A percentile compares a stretch with the other conserved stretches of the same genome.
These are phyloP conservation scores for Millerozyma acaciae DNA, from an alignment of 805 yeast genomes.

Conservation along the genomic window DNA sequence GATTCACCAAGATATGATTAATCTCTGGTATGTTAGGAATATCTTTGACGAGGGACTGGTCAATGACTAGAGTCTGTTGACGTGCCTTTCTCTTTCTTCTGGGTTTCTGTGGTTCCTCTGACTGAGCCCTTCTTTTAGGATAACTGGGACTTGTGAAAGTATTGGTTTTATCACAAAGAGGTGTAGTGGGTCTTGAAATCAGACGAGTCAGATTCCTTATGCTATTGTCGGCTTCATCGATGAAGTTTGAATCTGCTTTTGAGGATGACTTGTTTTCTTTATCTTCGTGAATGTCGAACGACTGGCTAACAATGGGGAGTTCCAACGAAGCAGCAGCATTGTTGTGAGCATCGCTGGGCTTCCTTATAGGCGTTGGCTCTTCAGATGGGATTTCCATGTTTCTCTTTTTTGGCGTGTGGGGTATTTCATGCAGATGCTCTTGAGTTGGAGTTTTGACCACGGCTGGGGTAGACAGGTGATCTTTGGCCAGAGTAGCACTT, in stretches of 20 bases:
- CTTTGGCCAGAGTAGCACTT: background rate
- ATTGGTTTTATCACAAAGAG: slow-evolving; percentile 26
- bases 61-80: slow-evolving; percentile 19
- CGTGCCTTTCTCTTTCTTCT: slow-evolving; percentile 15
- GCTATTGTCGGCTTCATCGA: too few relatives aligned
- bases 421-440: slow-evolving; percentile 1
- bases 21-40: slow-evolving; percentile 44
- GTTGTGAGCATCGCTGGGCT: background rate
- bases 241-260: background rate
- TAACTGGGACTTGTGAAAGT: slow-evolving; percentile 13
- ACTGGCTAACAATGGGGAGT: background rate
- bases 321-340: background rate
- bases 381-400: too few relatives aligned
- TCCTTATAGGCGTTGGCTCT: slow-evolving; percentile 17
- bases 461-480: background rate
- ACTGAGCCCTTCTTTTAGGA: slow-evolving; percentile 25
- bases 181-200: slow-evolving; percentile 3
- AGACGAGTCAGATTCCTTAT: too few relatives aligned
- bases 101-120: slow-evolving; percentile 31
- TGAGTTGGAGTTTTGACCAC: slow-evolving; percentile 3
- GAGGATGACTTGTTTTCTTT: background rate
- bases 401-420: too few relatives aligned
- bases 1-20: slow-evolving; percentile 68
- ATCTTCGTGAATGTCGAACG: slow-evolving; percentile 3
- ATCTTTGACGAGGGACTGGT: slow-evolving; percentile 5